These are phyloP conservation scores for Aspergillus heteromorphus DNA, from an alignment of 495 filamentous ascomycete species.

Conservation along the genomic window DNA sequence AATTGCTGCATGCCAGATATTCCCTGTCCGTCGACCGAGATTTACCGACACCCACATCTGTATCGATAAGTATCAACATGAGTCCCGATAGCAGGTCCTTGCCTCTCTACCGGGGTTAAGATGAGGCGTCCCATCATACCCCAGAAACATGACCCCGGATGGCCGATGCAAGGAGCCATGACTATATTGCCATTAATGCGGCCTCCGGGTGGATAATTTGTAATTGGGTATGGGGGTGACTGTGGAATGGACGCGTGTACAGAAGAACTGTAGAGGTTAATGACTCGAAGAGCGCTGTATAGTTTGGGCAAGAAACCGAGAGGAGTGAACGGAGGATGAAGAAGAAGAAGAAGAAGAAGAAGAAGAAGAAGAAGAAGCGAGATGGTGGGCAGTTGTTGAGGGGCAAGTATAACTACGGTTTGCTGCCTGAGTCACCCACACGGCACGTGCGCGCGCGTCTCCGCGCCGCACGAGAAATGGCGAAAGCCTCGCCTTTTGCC, in stretches of 20 bases:
- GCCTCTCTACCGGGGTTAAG: too few relatives aligned
- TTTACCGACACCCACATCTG: too few relatives aligned
- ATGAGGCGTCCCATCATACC: neutral
- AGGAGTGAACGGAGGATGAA: neutral
- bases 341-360: neutral
- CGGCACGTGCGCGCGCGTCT: conserved; percentile 1
- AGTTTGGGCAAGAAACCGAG: too few relatives aligned
- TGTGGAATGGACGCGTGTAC: neutral
- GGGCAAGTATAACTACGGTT: too few relatives aligned
- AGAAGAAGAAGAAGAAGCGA: neutral
- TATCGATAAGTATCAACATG: too few relatives aligned
- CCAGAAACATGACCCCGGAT: neutral
- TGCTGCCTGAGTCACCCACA: too few relatives aligned
- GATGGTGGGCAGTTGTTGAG: too few relatives aligned
- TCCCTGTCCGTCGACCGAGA: too few relatives aligned
- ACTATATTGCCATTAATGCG: neutral
- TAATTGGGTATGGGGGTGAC: neutral
- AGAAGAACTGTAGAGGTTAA: too few relatives aligned
- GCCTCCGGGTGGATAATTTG: neutral
- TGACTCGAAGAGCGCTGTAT: neutral
- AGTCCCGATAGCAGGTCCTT: too few relatives aligned
- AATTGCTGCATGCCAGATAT: too few relatives aligned
- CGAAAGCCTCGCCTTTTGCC: neutral
- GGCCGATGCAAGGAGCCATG: neutral
- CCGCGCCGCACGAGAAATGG: neutral